phyloP scores from a whole-genome alignment of 1,284 basidiomycete genomes.

The Pseudozyma thailandica region DNA sequence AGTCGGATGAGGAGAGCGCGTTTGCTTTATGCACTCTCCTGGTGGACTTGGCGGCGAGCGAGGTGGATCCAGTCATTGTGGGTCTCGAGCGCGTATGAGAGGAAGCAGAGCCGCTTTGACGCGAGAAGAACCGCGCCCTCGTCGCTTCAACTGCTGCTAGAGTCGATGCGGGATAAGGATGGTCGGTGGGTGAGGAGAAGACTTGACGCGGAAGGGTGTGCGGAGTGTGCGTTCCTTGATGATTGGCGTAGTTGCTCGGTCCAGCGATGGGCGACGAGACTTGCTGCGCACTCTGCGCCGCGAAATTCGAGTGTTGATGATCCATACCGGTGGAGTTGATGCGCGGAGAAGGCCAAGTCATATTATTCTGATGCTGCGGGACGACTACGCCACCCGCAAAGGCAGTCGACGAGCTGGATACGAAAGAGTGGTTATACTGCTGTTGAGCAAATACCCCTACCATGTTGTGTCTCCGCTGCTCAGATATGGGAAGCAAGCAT shows the following conservation, averaged over 20 bases:
- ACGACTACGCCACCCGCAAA: conserved; percentile 8
- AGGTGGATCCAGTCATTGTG: conserved; percentile 10
- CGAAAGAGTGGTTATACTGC: no score
- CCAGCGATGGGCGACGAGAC: not conserved
- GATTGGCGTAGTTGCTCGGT: conserved; percentile 3
- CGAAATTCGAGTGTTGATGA: not conserved
- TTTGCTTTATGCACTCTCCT: conserved; percentile 10
- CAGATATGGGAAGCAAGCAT: no score
- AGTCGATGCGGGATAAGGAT: conserved; percentile 34
- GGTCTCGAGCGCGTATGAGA: conserved; percentile 11
- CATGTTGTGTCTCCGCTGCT: no score
- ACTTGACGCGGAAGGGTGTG: conserved; percentile 21
- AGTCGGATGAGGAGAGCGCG: conserved; percentile 11
- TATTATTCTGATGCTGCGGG: conserved; percentile 8
- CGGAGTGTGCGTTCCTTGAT: not conserved
- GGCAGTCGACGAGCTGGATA: no score
- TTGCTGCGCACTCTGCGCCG: not conserved
- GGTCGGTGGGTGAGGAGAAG: conserved; percentile 26
- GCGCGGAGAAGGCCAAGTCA: not conserved
- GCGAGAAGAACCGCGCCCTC: conserved; percentile 34
- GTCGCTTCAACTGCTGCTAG: conserved; percentile 28
- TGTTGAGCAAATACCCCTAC: no score
- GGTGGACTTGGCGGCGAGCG: not conserved
- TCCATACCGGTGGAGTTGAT: no score
- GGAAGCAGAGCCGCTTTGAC: conserved; percentile 9